phyloP scores from a whole-genome alignment of 768 basidiomycete genomes.

The Rhodotorula toruloides region DNA sequence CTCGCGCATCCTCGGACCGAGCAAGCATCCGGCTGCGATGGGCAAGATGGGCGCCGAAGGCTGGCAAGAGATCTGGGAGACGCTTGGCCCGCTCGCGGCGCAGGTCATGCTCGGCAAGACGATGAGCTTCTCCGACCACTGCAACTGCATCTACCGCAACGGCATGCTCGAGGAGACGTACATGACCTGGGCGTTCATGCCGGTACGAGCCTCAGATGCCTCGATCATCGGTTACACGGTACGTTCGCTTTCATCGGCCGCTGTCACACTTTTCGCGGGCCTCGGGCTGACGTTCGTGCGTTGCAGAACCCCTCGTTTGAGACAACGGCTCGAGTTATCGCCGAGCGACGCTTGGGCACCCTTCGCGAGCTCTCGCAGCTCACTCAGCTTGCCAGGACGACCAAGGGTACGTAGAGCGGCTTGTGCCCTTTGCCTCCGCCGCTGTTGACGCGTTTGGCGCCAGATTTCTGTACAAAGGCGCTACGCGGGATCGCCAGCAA shows the following conservation, averaged over 20 bases:
- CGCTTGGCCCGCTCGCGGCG: constrained; percentile 25
- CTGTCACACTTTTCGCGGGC: no score
- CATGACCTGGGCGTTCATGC: constrained; percentile 17
- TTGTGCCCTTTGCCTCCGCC: no score
- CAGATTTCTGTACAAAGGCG: constrained; percentile 18
- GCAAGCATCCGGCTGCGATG: not conserved
- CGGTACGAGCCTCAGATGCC: constrained; percentile 11
- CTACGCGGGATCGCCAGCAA: constrained; percentile 21
- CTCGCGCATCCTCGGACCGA: constrained; percentile 1
- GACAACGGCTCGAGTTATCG: constrained; percentile 15
- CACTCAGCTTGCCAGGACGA: constrained; percentile 14
- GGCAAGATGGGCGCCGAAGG: constrained; percentile 5
- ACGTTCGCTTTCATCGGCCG: not conserved
- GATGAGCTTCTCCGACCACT: constrained; percentile 15
- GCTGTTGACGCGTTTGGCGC: no score
- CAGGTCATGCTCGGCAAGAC: constrained; percentile 12
- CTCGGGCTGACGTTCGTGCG: no score
- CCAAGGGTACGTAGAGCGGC: constrained; percentile 9
- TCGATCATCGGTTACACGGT: constrained; percentile 17
- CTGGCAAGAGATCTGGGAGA: constrained; percentile 26
- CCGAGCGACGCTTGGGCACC: constrained; percentile 14
- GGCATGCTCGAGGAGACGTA: constrained; percentile 34
- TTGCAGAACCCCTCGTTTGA: constrained; percentile 1
- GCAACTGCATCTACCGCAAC: constrained; percentile 14
- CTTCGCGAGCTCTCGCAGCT: constrained; percentile 21